These are phyloP conservation scores for Magnolia officinalis DNA, from an alignment of 164 flowering plant species.

Conservation along the genomic window DNA sequence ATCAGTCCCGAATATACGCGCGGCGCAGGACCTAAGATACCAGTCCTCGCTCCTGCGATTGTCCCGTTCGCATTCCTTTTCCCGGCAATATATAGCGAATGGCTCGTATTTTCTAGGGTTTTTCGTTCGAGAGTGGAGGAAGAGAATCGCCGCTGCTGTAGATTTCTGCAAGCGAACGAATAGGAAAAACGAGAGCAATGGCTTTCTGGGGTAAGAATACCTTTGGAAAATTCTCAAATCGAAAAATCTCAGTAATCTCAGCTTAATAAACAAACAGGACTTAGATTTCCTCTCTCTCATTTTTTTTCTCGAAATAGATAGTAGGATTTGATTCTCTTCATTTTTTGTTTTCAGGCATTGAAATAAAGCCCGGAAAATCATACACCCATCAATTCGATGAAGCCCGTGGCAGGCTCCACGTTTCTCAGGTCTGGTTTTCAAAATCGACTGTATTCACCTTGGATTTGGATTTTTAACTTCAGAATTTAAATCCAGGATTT, in stretches of 20 bases:
- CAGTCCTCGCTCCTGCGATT: no score
- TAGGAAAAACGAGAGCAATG: background rate
- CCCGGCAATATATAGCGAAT: background rate
- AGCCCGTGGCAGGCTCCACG: slow-evolving; percentile 50
- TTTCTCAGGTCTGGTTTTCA: slow-evolving; percentile 60
- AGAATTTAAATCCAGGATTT: no score
- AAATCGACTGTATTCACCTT: background rate
- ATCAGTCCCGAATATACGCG: no score
- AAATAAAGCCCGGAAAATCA: slow-evolving; percentile 69
- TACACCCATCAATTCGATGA: slow-evolving; percentile 39
- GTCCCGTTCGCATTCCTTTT: no score
- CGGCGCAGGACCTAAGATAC: no score
- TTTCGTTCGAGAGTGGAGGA: background rate
- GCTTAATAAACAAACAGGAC: background rate
- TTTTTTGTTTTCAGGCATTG: slow-evolving; percentile 49
- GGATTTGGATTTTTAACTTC: background rate
- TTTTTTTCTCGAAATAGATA: background rate
- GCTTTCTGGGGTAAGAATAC: slow-evolving; percentile 4
- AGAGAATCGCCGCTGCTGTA: background rate
- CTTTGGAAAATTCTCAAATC: background rate
- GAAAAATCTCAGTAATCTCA: background rate
- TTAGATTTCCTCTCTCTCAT: background rate
- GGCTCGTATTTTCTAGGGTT: background rate
- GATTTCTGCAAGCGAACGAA: background rate
- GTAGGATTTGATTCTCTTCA: background rate